These are phyloP conservation scores for Neurospora sublineolata DNA, from an alignment of 495 filamentous ascomycete genomes.

Conservation along the genomic window DNA sequence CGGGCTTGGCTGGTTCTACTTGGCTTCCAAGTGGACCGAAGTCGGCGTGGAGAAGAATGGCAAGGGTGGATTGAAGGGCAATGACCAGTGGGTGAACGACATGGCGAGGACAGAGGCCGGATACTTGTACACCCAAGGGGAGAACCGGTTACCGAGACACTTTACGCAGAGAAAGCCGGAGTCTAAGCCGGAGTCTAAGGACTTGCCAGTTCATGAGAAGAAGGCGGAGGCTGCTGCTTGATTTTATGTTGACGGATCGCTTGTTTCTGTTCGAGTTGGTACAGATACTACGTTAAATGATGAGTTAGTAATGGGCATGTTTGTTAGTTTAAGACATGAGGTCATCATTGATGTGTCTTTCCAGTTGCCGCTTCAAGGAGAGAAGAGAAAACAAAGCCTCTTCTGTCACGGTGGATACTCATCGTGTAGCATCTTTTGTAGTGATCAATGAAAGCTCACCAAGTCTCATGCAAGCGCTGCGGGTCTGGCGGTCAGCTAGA, in stretches of 20 bases:
- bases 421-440: not conserved
- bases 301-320: not conserved
- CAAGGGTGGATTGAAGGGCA: conserved; percentile 29
- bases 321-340: not conserved
- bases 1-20: conserved; percentile 64
- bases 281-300: not conserved
- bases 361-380: not conserved
- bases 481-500: not conserved
- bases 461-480: not conserved
- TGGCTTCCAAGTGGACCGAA: conserved; percentile 51
- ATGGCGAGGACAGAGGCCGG: conserved; percentile 61
- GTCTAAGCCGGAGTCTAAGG: conserved; percentile 9
- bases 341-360: not conserved
- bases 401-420: not conserved
- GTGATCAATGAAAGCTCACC: not conserved
- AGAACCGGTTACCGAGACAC: conserved; percentile 46
- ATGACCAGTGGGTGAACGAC: conserved; percentile 63
- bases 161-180: conserved; percentile 26
- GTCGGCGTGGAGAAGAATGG: conserved; percentile 27
- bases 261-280: not conserved
- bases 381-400: not conserved
- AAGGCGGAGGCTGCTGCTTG: not conserved
- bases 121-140: conserved; percentile 43
- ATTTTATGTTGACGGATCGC: not conserved
- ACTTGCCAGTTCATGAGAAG: conserved; percentile 2